Evolutionary conservation across 192 early-diverging fungal genomes (phyloP), one percentile per base, ranked within the genome.

Genomic region (Bifiguratus adelaidae): DNA sequence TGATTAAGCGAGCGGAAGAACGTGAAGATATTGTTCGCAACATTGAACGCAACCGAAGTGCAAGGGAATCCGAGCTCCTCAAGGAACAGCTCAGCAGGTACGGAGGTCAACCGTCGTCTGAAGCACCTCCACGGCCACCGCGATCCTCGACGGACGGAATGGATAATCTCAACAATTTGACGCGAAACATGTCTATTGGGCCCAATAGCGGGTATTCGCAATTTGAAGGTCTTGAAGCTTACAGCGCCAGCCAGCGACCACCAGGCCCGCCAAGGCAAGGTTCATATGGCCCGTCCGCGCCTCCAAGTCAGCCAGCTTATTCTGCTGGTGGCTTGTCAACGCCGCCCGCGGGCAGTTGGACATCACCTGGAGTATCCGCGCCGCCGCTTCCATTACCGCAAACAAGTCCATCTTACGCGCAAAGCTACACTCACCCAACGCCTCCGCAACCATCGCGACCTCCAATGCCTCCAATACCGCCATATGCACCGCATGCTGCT

Each of bases 11-110:
- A 26, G 61, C 52, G 19, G 61, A 78, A 23, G 86, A 91, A 46
- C 67, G 81, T 15, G 48, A 56, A n/a, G 49, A 61, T 20, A 38
- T 89, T 9, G 65, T 65, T 28, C 52, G 68, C 19, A 53, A 61
- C 6, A 55, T 88, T 13, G 62, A 82, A 20, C 63, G 61, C 1
- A 60, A 59, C 7, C 50, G 74, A 22, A 74, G 76, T 21, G 63
- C 68, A 24, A 61, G 74, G 13, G 82, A 86, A 37, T 80, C 85
- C 30, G 68, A 66, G 33, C 47, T 67, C 15, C 48, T 89, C 11
- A 69, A 74, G 26, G 74, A 80, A 20, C 69, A 82, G 52, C 52
- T 91, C 29, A 71, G 70, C 5, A 70, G 58, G 34, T 62, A 66
- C 18, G 47, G 47, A 1, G 30, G 41, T 2, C 22, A 57, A 5